Evolutionary conservation across 164 flowering plant genomes (phyloP), one percentile per base, ranked within the genome.

Genomic region (Vitis riparia): DNA sequence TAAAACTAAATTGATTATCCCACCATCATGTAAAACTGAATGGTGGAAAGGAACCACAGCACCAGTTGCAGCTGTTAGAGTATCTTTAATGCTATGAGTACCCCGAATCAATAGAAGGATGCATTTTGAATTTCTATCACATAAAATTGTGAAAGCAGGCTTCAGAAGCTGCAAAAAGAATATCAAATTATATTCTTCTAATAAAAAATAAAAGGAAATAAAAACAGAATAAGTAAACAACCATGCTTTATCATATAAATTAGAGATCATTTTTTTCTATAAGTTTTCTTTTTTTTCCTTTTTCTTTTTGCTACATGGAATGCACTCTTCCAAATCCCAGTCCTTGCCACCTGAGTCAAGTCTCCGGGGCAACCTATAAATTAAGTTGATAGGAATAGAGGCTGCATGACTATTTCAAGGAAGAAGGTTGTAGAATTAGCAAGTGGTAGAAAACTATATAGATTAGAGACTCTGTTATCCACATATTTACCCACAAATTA

Each of bases 21-120:
- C 99, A 80, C 99, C 99, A 80, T 95, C 93, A 81, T 91, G 85
- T 76, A 92, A 71, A 80, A 95, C 89, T 13, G 97, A 87, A 84
- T 95, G 98, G 78, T 95, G 99, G 79, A 95, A 95, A 60, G 99
- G 99, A 57, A 89, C 99, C 74, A 95, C 97, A 3, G 94, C 97
- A 66, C 98, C 96, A 61, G 99, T 95, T 63, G 87, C 99, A 13
- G 98, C 98, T 53, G 99, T 92, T 62, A 95, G 76, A 44, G 99
- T 92, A 74, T 94, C 99, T 77, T 94, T 94, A 69, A 91, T 91
- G 84, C 99, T 91, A 78, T 95, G 99, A 59, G 99, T 95, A 53
- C 98, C 97, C 30, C 99, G 94, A 73, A 94, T 92, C 84, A 94
- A 72, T 62, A 94, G 81, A 72, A 92, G 93, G 75, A 92, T 80